These are phyloP conservation scores for Stemphylium vesicarium DNA, from an alignment of 2,329 filamentous ascomycete genomes.

Conservation along the genomic window DNA sequence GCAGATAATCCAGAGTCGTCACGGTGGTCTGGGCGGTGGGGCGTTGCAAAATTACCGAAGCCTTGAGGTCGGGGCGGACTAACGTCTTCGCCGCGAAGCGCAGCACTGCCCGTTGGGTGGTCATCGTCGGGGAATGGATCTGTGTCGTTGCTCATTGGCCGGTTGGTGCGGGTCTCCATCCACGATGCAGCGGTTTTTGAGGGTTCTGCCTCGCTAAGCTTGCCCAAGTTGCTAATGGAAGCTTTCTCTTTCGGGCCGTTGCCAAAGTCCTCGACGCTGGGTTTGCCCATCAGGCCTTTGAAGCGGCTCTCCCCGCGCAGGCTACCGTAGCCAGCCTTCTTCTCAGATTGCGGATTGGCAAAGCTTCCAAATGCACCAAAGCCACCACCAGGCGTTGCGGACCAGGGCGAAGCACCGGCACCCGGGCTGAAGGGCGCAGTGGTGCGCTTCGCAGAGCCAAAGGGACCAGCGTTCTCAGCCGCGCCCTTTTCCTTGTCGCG, in stretches of 20 bases:
- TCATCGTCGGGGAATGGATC: constrained; percentile 76
- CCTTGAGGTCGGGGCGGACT: constrained; percentile 59
- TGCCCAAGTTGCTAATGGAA: constrained; percentile 60
- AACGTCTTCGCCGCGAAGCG: constrained; percentile 76
- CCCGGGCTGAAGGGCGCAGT: constrained; percentile 62
- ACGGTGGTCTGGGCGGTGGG: constrained; percentile 57
- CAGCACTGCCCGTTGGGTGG: constrained; percentile 69
- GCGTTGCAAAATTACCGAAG: constrained; percentile 51
- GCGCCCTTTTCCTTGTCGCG: constrained; percentile 56
- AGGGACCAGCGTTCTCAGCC: constrained; percentile 54
- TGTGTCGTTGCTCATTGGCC: constrained; percentile 66
- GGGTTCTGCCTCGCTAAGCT: constrained; percentile 59
- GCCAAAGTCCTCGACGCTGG: constrained; percentile 70
- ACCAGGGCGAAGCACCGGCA: constrained; percentile 63
- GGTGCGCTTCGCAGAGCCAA: constrained; percentile 63
- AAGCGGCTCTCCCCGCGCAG: constrained; percentile 80
- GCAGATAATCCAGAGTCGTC: constrained; percentile 66
- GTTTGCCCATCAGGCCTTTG: constrained; percentile 82
- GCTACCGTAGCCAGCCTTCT: constrained; percentile 71
- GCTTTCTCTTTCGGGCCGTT: constrained; percentile 61
- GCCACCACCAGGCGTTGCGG: constrained; percentile 64
- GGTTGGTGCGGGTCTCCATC: constrained; percentile 56
- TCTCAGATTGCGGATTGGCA: constrained; percentile 67
- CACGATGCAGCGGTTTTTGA: constrained; percentile 58
- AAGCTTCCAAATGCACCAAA: constrained; percentile 91